phyloP scores from a whole-genome alignment of 176 grass and related monocot genomes.

The Juncus inflexus region DNA sequence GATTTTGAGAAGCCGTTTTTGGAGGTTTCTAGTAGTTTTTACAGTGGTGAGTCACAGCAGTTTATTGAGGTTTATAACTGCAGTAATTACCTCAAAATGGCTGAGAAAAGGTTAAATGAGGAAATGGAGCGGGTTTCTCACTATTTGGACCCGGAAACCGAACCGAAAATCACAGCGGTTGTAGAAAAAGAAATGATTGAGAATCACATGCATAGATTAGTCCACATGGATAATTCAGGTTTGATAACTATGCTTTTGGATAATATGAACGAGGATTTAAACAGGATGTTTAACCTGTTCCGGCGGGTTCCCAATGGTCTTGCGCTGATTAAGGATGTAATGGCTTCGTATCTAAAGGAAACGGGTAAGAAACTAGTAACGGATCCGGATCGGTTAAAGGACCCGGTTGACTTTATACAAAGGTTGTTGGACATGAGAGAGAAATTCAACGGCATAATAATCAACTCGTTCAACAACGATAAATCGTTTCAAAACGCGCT shows the following conservation, averaged over 20 bases:
- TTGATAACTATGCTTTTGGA: constrained; percentile 77
- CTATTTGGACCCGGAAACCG: constrained; percentile 56
- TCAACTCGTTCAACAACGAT: constrained; percentile 61
- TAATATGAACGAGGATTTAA: constrained; percentile 67
- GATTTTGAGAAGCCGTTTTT: constrained; percentile 79
- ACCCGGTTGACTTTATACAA: constrained; percentile 80
- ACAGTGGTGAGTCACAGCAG: constrained; percentile 64
- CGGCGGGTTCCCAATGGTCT: constrained; percentile 49
- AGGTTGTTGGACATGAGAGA: constrained; percentile 65
- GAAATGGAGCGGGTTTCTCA: constrained; percentile 64
- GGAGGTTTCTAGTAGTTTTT: constrained; percentile 70
- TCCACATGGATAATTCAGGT: constrained; percentile 75
- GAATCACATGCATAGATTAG: constrained; percentile 72
- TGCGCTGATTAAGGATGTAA: constrained; percentile 51
- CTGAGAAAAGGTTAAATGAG: constrained; percentile 67
- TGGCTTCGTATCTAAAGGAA: constrained; percentile 63
- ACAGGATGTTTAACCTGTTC: constrained; percentile 71
- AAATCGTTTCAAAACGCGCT: constrained; percentile 76
- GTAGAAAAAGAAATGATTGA: constrained; percentile 73
- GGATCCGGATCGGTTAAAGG: constrained; percentile 76
- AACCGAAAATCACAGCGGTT: constrained; percentile 58
- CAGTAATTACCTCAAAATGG: constrained; percentile 77
- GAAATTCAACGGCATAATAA: constrained; percentile 66
- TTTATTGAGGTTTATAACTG: constrained; percentile 71
- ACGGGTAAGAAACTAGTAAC: constrained; percentile 66